phyloP scores from a whole-genome alignment of 2,329 filamentous ascomycete species.

The Pyricularia sp. region DNA sequence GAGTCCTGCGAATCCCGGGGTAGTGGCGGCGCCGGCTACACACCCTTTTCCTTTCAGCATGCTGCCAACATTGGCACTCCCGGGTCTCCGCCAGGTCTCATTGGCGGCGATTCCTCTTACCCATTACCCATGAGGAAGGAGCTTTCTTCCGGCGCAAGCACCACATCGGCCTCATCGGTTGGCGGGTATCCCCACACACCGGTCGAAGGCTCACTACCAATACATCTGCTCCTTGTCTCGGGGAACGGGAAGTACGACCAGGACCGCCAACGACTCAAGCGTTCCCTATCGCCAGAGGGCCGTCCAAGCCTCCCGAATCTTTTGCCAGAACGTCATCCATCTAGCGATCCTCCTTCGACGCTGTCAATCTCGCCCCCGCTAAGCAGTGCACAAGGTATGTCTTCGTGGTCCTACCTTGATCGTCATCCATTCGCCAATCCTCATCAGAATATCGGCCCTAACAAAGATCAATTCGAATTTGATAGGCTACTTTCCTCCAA shows the following conservation, averaged over 20 bases:
- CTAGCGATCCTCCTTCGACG: background rate
- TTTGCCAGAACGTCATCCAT: background rate
- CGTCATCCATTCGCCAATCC: background rate
- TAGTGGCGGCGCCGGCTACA: background rate
- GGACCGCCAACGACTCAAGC: constrained; percentile 2
- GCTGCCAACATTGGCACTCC: constrained; percentile 13
- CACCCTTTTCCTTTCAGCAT: constrained; percentile 8
- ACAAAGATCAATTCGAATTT: background rate
- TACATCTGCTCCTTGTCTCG: constrained; percentile 36
- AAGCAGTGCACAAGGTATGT: background rate
- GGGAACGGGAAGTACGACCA: background rate
- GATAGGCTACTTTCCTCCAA: constrained; percentile 3
- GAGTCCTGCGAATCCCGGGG: background rate
- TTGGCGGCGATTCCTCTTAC: constrained; percentile 19
- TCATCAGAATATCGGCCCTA: background rate
- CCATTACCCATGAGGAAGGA: constrained; percentile 34
- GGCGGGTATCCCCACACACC: constrained; percentile 30
- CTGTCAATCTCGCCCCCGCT: background rate
- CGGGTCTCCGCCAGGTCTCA: constrained; percentile 17
- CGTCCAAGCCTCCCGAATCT: constrained; percentile 4
- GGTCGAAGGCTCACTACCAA: constrained; percentile 41
- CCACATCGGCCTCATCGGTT: constrained; percentile 29
- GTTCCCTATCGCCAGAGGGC: constrained; percentile 11
- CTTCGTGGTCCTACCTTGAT: background rate
- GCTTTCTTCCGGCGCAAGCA: constrained; percentile 33